A percentile compares a stretch with the other conserved stretches of the same genome.
These are phyloP conservation scores for Ogataea salicorniae DNA, from an alignment of 805 yeast genomes.

Conservation along the genomic window DNA sequence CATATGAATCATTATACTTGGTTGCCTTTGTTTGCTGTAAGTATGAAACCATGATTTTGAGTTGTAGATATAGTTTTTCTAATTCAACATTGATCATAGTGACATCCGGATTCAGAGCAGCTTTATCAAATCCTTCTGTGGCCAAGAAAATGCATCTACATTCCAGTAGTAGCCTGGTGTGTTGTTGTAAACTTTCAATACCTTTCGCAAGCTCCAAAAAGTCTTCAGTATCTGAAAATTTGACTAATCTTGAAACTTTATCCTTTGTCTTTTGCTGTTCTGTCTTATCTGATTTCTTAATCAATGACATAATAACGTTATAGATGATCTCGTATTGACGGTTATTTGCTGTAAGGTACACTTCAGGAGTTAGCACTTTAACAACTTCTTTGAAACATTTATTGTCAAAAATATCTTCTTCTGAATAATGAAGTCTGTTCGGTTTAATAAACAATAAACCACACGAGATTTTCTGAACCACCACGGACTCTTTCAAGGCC, in stretches of 20 bases:
- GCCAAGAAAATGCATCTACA: slow-evolving; percentile 20
- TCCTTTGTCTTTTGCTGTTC: slow-evolving; percentile 38
- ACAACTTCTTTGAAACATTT: slow-evolving; percentile 18
- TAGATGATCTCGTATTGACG: slow-evolving; percentile 52
- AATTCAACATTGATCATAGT: slow-evolving; percentile 23
- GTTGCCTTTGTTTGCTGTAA: slow-evolving; percentile 26
- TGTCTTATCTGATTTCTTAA: slow-evolving; percentile 31
- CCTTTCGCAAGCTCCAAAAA: slow-evolving; percentile 14
- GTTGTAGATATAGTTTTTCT: slow-evolving; percentile 21
- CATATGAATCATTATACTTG: slow-evolving; percentile 30
- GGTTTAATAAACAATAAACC: slow-evolving; percentile 47
- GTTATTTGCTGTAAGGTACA: slow-evolving; percentile 50
- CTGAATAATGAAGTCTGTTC: slow-evolving; percentile 43
- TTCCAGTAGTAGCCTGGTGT: slow-evolving; percentile 18
- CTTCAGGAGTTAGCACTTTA: slow-evolving; percentile 35
- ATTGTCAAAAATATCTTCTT: slow-evolving; percentile 15
- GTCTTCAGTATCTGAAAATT: slow-evolving; percentile 25
- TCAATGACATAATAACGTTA: slow-evolving; percentile 42
- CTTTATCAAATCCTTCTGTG: slow-evolving; percentile 6
- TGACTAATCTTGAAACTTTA: slow-evolving; percentile 27
- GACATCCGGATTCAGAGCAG: slow-evolving; percentile 2
- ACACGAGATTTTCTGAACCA: slow-evolving; percentile 49
- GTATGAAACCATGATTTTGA: slow-evolving; percentile 24
- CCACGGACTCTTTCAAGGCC: slow-evolving; percentile 36
- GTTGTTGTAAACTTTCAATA: slow-evolving; percentile 18